Evolutionary conservation across 345 rosid species (phyloP).

Genomic region (Rhizophora mangle): DNA sequence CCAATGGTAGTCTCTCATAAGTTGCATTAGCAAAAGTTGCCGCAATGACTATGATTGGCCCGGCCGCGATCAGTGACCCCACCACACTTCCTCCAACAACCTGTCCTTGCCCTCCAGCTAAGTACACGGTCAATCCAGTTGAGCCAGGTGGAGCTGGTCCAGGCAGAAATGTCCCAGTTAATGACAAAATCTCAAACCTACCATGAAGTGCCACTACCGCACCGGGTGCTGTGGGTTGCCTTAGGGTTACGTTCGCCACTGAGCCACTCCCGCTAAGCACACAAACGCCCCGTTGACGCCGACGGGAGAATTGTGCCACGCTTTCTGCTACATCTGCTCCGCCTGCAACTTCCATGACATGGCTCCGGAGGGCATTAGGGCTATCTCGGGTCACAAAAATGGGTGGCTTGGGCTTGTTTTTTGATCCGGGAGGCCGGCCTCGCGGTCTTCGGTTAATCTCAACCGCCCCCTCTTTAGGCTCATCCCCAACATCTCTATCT

Average conservation of each 20-base stretch:
- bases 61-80: constrained; percentile 65
- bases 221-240: constrained; percentile 76
- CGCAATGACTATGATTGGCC: constrained; percentile 78
- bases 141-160: constrained; percentile 89
- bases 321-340: constrained; percentile 77
- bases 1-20: constrained; percentile 72
- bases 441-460: constrained; percentile 68
- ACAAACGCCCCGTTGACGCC: constrained; percentile 78
- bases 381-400: constrained; percentile 75
- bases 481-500: constrained; percentile 52
- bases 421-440: constrained; percentile 85
- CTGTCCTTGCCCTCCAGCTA: constrained; percentile 79
- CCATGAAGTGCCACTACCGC: constrained; percentile 73
- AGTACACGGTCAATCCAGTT: constrained; percentile 72
- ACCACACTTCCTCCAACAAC: constrained; percentile 83
- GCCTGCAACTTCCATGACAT: constrained; percentile 65
- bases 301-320: constrained; percentile 68
- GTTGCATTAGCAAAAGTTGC: constrained; percentile 88
- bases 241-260: constrained; percentile 76
- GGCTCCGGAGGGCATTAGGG: constrained; percentile 85
- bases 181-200: constrained; percentile 70
- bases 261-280: constrained; percentile 78
- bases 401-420: constrained; percentile 77
- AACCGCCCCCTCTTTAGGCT: constrained; percentile 68
- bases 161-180: constrained; percentile 75